These are phyloP conservation scores for Ogataea angusta DNA, from an alignment of 805 yeast genomes.

Conservation along the genomic window DNA sequence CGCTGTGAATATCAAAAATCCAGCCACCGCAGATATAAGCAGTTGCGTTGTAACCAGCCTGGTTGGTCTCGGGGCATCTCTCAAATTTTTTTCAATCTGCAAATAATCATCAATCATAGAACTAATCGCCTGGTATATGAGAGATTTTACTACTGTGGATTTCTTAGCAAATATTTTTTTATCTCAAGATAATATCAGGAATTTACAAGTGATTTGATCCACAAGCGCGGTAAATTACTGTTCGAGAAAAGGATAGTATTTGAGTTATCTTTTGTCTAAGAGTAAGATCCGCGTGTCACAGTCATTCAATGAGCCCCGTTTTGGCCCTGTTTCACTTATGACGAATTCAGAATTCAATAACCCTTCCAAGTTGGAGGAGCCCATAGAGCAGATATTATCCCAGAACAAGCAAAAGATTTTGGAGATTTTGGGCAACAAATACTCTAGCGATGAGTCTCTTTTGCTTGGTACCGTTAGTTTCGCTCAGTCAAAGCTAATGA, in stretches of 20 bases:
- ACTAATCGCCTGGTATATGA: not conserved
- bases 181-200: conserved; percentile 2
- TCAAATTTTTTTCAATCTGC: conserved; percentile 22
- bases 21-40: conserved; percentile 63
- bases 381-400: conserved; percentile 21
- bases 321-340: conserved; percentile 1
- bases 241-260: not conserved
- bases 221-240: not conserved
- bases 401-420: conserved; percentile 31
- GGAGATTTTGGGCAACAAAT: conserved; percentile 27
- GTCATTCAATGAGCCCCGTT: not conserved
- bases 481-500: conserved; percentile 44
- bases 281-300: too few relatives aligned
- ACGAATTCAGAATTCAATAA: conserved; percentile 5
- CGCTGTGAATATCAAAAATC: conserved; percentile 60
- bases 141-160: not conserved
- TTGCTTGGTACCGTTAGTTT: conserved; percentile 48
- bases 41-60: conserved; percentile 77
- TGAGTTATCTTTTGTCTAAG: not conserved
- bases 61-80: conserved; percentile 32
- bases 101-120: conserved; percentile 19
- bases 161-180: conserved; percentile 1
- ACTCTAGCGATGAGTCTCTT: conserved; percentile 39
- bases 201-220: not conserved
- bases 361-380: conserved; percentile 4